Base-by-base conservation (phyloP, 73 alveolate genomes). In the Paramecium tetraurelia region DNA sequence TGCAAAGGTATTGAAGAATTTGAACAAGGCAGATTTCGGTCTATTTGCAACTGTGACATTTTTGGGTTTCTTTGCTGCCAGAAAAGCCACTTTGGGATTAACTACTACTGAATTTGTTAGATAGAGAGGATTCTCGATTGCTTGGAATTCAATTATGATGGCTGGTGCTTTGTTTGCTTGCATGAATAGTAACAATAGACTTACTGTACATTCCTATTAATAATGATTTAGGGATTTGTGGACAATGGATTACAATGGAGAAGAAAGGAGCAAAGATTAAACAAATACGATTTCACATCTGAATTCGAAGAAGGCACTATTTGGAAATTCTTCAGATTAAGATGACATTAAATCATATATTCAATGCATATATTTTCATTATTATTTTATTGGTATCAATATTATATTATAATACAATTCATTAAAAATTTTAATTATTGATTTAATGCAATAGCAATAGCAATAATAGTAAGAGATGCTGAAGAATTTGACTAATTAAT, bases 21-120 rank as follows among this genome's bases (percentile, higher is more conserved):
- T 53, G 92, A 59, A 50, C 53, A 46, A 75, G 53, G 80, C 95
- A 22, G 97, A 95, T 72, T 87, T 86, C 50, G 96, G 94, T 0
- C 41, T 93, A 92, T 89, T 85, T 12, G 92, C 89, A 10, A 53
- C 97, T 2, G 22, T 93, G 69, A 2, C 76, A 11, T 21, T 35
- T 5, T 22, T 80, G 16, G 70, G 76, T 12, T 80, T 80, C 70
- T 48, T 80, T 9, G 35, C 57, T 20, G 90, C 90, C 8, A 41
- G 90, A 80, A 41, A 29, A 80, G 24, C 63, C 7, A 41, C 57
- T 9, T 24, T 24, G 9, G 43, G 43, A 38, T 46, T 44, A 18
- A 31, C 46, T 11, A 12, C 76, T 14, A 44, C 90, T 24, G 90
- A 80, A 24, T 44, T 22, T 46, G 21, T 80, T 46, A 80, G 90